Base-by-base conservation (phyloP, 805 yeast genomes). In the Candida rishiriensis region DNA sequence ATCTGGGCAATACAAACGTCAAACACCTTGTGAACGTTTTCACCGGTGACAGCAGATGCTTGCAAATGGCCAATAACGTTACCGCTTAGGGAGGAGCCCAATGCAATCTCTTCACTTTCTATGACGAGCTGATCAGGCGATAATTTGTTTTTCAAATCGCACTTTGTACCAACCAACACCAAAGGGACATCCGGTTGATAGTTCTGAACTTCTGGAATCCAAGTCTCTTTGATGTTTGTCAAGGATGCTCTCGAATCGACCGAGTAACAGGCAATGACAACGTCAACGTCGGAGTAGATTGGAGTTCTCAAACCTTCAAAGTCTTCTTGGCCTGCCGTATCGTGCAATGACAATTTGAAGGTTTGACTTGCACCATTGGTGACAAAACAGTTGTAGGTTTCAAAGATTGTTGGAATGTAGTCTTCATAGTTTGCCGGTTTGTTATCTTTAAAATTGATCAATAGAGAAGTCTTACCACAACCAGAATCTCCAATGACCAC, bases 401-500 rank as follows among this genome's bases (percentile, higher is more conserved):
- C 95, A 65, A 88, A 86, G 28, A 88, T 82, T 0, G 93, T 86
- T 1, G 96, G 96, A 7, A 51, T 42, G 34, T 51, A 51, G 43
- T 51, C 54, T 7, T 85, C 85, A 58, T 88, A 85, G 9, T 73
- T 71, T 36, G 75, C 76, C 1, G 95, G 93, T 59, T 85, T 85
- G 17, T 85, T 83, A 55, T 81, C 79, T 3, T 87, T 75, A 59
- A 83, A 88, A 15, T 86, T 65, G 30, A 52, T 50, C 29, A 57
- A 43, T 53, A 88, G 63, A 55, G 90, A 84, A 0, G 96, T 88
- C 61, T 88, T 88, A n/a, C 96, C 96, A 60, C 93, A 83, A 14
- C 88, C 90, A 55, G 91, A 89, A 62, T 88, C 96, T 8, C 96
- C 96, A 10, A 88, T 93, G 26, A 85, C 85, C 11, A 88, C 95